Evolutionary conservation across 2,329 filamentous ascomycete species (phyloP).

Genomic region (Stromatinia cepivora): DNA sequence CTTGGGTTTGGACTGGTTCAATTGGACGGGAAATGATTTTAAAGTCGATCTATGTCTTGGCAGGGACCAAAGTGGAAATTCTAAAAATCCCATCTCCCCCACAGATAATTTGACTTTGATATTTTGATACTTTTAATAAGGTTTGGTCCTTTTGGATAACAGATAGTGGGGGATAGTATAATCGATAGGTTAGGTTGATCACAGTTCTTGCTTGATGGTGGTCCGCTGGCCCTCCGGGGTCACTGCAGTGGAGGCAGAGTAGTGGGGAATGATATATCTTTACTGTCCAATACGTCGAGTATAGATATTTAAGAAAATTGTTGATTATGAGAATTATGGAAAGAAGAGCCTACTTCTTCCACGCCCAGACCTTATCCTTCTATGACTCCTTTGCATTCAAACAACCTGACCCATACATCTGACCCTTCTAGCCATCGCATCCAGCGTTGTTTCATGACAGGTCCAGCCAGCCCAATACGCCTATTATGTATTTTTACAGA

Average conservation of each 20-base stretch:
- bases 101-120: background rate
- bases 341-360: background rate
- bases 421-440: background rate
- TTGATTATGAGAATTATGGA: background rate
- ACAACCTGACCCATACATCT: background rate
- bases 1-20: background rate
- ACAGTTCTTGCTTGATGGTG: background rate
- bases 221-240: background rate
- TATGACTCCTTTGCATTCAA: background rate
- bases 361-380: background rate
- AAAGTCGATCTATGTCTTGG: no score
- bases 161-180: background rate
- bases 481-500: background rate
- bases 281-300: background rate
- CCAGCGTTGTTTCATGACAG: background rate
- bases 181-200: background rate
- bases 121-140: background rate
- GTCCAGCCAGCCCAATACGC: slow-evolving; percentile 5
- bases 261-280: background rate
- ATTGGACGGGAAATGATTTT: no score
- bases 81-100: background rate
- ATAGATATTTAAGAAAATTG: background rate
- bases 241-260: slow-evolving; percentile 7
- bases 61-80: slow-evolving; percentile 3
- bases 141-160: background rate